Base-by-base conservation (phyloP, 164 flowering plant genomes). In the Annona cherimola region DNA sequence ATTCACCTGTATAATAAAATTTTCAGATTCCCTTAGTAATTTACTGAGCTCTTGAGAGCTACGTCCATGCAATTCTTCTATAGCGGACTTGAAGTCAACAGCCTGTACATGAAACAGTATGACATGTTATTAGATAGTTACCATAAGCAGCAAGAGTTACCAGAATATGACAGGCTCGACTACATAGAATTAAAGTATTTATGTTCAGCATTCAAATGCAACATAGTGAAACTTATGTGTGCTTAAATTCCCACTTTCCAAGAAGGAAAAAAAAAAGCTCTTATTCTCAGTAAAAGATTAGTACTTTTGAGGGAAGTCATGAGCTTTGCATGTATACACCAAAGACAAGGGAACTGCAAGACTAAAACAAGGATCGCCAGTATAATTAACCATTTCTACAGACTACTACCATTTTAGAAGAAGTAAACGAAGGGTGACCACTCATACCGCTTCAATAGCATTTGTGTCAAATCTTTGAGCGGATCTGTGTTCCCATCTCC, bases 1-100 rank as follows among this genome's bases (percentile, higher is more conserved):
- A 42, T 41, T 61, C 62, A 67, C 79, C 60, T 75, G 77, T 70
- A 91, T 19, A 0, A 75, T 75, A 64, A 81, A 85, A 81, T 81
- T 89, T 42, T 88, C 96, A 59, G 90, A 81, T 54, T 93, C 98
- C 78, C 78, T 85, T 73, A 93, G 74, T 42, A 89, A 77, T 81
- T 87, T 88, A 75, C 67, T 80, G 43, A 95, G 86, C 80, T 91
- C 96, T 77, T 84, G 88, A 61, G 93, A 85, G 74, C 74, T 83
- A 75, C 87, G 84, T 69, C 76, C 79, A 70, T 93, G 94, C 14
- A 93, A 84, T 78, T 84, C 90, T 78, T 84, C 88, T 55, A 95
- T 89, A 5, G 86, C 88, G 44, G 88, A 81, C 63, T 79, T 77
- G 54, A 92, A 83, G 80, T 92, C 93, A 80, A 88, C 77, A 42